Conservation (phyloP, 306 rosid genomes). For the Dalbergia cultrata region DNA sequence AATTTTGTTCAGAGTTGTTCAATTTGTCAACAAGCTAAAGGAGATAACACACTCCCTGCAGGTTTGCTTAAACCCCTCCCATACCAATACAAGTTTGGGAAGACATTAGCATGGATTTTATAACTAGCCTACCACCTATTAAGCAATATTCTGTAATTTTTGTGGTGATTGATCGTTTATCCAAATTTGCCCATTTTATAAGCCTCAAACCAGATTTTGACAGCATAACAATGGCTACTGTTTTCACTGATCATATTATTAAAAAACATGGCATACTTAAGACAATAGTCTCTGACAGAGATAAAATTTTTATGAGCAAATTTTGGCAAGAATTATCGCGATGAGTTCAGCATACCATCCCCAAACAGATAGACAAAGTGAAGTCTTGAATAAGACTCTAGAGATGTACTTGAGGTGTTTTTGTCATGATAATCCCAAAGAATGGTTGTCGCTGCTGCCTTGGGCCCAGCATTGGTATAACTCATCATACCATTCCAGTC, state of each 20-base stretch:
- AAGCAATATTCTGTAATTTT: neutral
- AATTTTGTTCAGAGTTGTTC: too few relatives aligned
- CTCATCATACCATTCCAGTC: neutral
- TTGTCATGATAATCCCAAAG: neutral
- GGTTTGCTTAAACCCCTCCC: too few relatives aligned
- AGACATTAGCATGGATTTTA: neutral
- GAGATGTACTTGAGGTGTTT: neutral
- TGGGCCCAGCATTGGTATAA: neutral
- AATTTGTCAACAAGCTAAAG: too few relatives aligned
- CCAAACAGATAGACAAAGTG: neutral
- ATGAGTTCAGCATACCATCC: neutral
- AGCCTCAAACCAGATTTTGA: neutral
- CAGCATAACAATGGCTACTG: neutral
- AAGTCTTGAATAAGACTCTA: neutral
- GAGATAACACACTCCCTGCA: too few relatives aligned
- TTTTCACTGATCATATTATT: neutral
- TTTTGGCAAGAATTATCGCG: neutral
- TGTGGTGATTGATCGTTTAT: neutral
- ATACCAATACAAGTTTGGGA: too few relatives aligned
- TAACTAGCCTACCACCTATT: neutral
- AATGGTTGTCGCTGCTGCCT: neutral
- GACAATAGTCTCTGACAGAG: too few relatives aligned
- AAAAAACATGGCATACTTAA: too few relatives aligned
- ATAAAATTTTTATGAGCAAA: neutral
- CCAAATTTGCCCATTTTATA: neutral